A percentile compares a stretch with the other conserved stretches of the same genome.
Evolutionary conservation across 805 yeast genomes (phyloP).

Genomic region (Metschnikowia cerradonensis): DNA sequence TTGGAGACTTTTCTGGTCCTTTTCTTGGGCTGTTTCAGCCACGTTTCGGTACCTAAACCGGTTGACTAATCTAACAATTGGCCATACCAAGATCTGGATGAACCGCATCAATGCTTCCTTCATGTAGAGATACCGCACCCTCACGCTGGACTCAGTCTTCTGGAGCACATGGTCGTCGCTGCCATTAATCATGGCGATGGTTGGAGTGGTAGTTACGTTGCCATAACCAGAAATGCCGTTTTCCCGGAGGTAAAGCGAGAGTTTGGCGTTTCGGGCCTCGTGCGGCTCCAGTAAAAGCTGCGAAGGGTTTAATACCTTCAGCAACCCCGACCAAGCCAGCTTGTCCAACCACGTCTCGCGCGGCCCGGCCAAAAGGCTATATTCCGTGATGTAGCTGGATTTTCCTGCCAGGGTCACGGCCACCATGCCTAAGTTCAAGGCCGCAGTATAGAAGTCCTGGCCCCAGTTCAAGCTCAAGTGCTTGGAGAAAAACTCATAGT

Average conservation of each 20-base stretch:
- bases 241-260: slow-evolving; percentile 11
- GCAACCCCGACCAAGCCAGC: slow-evolving; percentile 6
- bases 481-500: slow-evolving; percentile 18
- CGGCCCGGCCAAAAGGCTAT: slow-evolving; percentile 46
- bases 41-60: neutral
- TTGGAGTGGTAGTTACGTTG: slow-evolving; percentile 29
- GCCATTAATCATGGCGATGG: slow-evolving; percentile 19
- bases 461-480: slow-evolving; percentile 38
- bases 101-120: slow-evolving; percentile 20
- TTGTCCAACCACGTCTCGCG: slow-evolving; percentile 47
- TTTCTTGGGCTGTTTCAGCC: neutral
- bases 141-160: slow-evolving; percentile 14
- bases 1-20: slow-evolving; percentile 5
- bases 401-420: slow-evolving; percentile 66
- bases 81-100: slow-evolving; percentile 21
- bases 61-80: neutral
- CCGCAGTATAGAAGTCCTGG: slow-evolving; percentile 66
- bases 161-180: neutral
- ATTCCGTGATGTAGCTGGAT: slow-evolving; percentile 61
- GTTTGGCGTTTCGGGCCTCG: neutral
- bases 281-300: neutral
- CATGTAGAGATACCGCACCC: slow-evolving; percentile 19
- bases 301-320: neutral
- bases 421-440: slow-evolving; percentile 56
- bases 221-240: slow-evolving; percentile 23